phyloP scores from a whole-genome alignment of 768 basidiomycete species.

The Leccinum arenicola region DNA sequence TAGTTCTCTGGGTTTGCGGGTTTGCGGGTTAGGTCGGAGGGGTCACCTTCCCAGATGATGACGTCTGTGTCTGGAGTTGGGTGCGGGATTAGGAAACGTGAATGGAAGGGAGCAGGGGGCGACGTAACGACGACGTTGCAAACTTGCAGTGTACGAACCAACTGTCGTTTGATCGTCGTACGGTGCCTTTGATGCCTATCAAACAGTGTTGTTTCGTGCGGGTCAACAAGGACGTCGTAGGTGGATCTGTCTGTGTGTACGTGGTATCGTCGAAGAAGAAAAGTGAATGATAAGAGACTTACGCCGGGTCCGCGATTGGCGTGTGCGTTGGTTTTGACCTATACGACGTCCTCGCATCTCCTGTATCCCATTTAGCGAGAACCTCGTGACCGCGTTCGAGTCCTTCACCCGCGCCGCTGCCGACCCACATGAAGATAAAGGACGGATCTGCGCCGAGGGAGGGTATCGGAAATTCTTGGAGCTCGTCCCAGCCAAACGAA shows the following conservation, averaged over 20 bases:
- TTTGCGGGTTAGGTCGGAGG: slow-evolving; percentile 57
- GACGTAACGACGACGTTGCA: slow-evolving; percentile 58
- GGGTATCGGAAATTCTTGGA: slow-evolving; percentile 79
- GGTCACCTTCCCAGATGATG: slow-evolving; percentile 91
- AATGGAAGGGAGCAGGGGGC: no score
- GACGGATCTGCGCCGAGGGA: slow-evolving; percentile 85
- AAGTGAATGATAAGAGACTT: slow-evolving; percentile 20
- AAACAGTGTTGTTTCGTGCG: slow-evolving; percentile 95
- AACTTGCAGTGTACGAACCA: slow-evolving; percentile 96
- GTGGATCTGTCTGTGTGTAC: slow-evolving; percentile 65
- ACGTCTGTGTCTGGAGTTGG: slow-evolving; percentile 80
- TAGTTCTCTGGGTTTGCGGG: slow-evolving; percentile 90
- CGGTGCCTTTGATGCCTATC: slow-evolving; percentile 96
- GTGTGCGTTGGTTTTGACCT: slow-evolving; percentile 88
- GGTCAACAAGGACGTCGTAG: slow-evolving; percentile 81
- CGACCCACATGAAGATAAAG: slow-evolving; percentile 96
- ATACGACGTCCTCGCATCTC: slow-evolving; percentile 96
- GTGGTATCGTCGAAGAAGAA: not conserved
- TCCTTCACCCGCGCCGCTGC: slow-evolving; percentile 84
- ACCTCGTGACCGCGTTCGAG: slow-evolving; percentile 90
- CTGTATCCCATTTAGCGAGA: slow-evolving; percentile 90
- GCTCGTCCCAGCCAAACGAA: slow-evolving; percentile 80
- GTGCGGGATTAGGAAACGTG: not conserved
- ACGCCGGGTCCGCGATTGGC: slow-evolving; percentile 75
- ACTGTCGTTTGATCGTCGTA: slow-evolving; percentile 88